phyloP scores from a whole-genome alignment of 495 filamentous ascomycete species.

The Paragyromitra xinjiangensis region DNA sequence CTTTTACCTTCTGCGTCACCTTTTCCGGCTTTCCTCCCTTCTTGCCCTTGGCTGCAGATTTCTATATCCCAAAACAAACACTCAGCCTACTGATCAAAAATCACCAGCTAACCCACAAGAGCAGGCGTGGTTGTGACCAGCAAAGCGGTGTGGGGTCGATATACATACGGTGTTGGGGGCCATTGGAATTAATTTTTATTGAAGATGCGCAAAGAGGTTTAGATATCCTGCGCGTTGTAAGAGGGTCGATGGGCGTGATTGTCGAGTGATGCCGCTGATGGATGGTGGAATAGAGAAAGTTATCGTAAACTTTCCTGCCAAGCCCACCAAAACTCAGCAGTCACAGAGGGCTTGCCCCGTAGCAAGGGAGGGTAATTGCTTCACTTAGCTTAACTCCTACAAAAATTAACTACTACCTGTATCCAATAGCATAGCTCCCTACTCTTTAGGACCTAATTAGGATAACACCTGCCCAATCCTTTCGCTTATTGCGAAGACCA shows the following conservation, averaged over 20 bases:
- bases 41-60: constrained; percentile 61
- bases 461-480: too few species aligned
- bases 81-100: constrained; percentile 89
- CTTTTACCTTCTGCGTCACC: constrained; percentile 69
- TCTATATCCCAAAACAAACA: constrained; percentile 69
- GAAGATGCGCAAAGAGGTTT: constrained; percentile 72
- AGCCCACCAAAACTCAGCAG: constrained; percentile 13
- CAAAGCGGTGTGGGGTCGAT: constrained; percentile 74
- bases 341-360: constrained; percentile 45
- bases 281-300: neutral
- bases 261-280: constrained; percentile 58
- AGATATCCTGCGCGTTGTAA: constrained; percentile 64
- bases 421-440: too few species aligned
- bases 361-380: constrained; percentile 19
- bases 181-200: constrained; percentile 63
- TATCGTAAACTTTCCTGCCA: constrained; percentile 25
- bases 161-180: constrained; percentile 78
- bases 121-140: constrained; percentile 63
- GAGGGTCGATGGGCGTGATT: constrained; percentile 59
- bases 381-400: neutral
- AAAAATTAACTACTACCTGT: too few species aligned
- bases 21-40: constrained; percentile 69
- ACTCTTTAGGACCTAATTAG: too few species aligned
- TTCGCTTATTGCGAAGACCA: too few species aligned
- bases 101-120: constrained; percentile 37